Conservation (phyloP, 352 stramenopile genomes). For the Plasmopara muralis region DNA sequence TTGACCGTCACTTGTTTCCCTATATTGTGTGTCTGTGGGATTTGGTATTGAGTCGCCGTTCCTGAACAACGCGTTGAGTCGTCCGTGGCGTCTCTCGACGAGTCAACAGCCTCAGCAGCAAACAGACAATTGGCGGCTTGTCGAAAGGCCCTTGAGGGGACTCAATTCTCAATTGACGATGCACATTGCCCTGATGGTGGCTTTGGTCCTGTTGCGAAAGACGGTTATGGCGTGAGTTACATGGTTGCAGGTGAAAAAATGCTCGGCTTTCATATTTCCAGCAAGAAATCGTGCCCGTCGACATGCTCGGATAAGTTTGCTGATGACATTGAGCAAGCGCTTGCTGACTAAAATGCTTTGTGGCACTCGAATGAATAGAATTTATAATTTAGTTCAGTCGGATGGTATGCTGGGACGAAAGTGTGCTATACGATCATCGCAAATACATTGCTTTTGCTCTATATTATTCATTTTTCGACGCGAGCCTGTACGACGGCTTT, state of each 20-base stretch:
- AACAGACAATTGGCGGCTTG: constrained; percentile 76
- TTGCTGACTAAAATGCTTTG: constrained; percentile 73
- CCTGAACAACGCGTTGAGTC: constrained; percentile 76
- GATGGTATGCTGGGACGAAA: too few species aligned
- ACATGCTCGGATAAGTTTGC: constrained; percentile 81
- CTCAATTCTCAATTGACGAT: constrained; percentile 51
- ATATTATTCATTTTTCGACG: too few species aligned
- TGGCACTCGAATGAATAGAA: constrained; percentile 36
- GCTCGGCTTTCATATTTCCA: constrained; percentile 89
- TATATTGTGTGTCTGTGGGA: constrained; percentile 87
- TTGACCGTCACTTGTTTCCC: constrained; percentile 94
- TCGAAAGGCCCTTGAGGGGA: constrained; percentile 51
- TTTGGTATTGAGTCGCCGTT: constrained; percentile 86
- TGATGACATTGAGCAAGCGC: constrained; percentile 62
- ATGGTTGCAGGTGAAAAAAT: constrained; percentile 86
- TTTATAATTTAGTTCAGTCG: too few species aligned
- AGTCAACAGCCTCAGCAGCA: constrained; percentile 88
- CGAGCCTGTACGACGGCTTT: too few species aligned
- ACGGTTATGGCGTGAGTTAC: constrained; percentile 89
- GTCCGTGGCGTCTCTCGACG: constrained; percentile 84
- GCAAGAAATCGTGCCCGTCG: constrained; percentile 66
- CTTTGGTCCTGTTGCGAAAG: constrained; percentile 85
- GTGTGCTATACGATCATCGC: too few species aligned
- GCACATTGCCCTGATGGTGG: constrained; percentile 72
- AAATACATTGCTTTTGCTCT: too few species aligned